Conservation (phyloP, 202 grass and related monocot genomes). For the Panicum hallii region DNA sequence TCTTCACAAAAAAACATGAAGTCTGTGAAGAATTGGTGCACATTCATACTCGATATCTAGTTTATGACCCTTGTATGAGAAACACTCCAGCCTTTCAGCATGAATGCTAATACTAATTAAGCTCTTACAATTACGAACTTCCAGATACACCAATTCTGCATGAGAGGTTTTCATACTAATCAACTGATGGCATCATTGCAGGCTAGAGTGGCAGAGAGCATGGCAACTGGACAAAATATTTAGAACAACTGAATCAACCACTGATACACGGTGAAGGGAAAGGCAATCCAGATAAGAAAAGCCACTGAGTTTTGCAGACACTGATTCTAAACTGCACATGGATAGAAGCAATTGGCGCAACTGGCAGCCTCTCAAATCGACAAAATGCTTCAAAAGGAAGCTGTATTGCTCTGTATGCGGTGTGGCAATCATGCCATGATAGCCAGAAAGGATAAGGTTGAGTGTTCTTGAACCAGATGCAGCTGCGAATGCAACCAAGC, state of each 20-base stretch:
- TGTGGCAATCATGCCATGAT: neutral
- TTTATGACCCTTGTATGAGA: conserved; percentile 4
- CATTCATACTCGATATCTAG: conserved; percentile 6
- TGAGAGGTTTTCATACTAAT: neutral
- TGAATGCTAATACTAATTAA: conserved; percentile 5
- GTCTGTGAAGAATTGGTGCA: neutral
- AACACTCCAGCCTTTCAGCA: conserved; percentile 1
- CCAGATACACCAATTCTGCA: neutral
- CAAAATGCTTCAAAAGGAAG: conserved; percentile 15
- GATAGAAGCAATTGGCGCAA: neutral
- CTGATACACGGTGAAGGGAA: neutral
- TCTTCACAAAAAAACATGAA: neutral
- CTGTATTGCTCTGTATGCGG: neutral
- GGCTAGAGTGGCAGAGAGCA: neutral
- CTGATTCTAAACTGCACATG: neutral
- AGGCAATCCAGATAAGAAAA: conserved; percentile 12
- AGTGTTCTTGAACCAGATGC: neutral
- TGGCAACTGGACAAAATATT: conserved; percentile 11
- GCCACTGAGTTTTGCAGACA: conserved; percentile 17
- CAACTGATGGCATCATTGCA: neutral
- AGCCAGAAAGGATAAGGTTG: neutral
- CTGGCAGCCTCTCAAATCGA: neutral
- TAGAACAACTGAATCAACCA: conserved; percentile 19
- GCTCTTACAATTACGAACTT: neutral
- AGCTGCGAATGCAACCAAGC: conserved; percentile 24